These are phyloP conservation scores for Cordyceps cateniannulata DNA, from an alignment of 2,329 filamentous ascomycete genomes.

Conservation along the genomic window DNA sequence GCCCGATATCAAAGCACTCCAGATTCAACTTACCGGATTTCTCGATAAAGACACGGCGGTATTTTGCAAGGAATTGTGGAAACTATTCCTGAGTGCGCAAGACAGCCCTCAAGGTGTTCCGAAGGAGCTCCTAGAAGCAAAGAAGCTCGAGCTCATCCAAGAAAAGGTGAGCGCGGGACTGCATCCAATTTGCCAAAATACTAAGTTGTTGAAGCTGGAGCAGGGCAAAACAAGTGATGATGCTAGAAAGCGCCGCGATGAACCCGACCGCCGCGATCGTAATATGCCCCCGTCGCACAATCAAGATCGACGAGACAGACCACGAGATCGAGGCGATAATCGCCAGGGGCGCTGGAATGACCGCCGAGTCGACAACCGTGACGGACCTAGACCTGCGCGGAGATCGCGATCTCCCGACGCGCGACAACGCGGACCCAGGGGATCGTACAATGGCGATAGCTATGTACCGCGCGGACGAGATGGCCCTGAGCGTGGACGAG, in stretches of 20 bases:
- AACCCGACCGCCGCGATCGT: conserved; percentile 63
- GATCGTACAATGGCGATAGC: conserved; percentile 42
- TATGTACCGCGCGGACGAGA: conserved; percentile 46
- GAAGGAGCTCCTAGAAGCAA: conserved; percentile 89
- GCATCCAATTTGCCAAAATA: not conserved
- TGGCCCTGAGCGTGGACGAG: conserved; percentile 33
- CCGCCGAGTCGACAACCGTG: conserved; percentile 36
- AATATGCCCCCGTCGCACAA: conserved; percentile 61
- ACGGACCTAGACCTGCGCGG: conserved; percentile 36
- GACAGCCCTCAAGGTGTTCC: conserved; percentile 83
- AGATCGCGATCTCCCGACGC: conserved; percentile 44
- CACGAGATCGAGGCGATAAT: conserved; percentile 45
- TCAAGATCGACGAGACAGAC: conserved; percentile 51
- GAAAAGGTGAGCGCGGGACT: conserved; percentile 62
- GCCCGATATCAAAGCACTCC: conserved; percentile 93
- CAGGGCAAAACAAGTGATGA: conserved; percentile 77
- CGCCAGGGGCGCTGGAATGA: conserved; percentile 50
- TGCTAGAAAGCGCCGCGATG: conserved; percentile 63
- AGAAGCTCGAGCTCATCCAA: conserved; percentile 90
- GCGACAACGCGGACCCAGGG: conserved; percentile 36
- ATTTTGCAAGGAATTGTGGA: conserved; percentile 95
- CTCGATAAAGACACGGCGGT: conserved; percentile 82
- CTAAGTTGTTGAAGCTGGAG: conserved; percentile 54
- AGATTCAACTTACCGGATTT: conserved; percentile 92
- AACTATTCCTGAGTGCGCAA: conserved; percentile 83